phyloP scores from a whole-genome alignment of 805 yeast genomes.

The Jamesozyma gamospora region DNA sequence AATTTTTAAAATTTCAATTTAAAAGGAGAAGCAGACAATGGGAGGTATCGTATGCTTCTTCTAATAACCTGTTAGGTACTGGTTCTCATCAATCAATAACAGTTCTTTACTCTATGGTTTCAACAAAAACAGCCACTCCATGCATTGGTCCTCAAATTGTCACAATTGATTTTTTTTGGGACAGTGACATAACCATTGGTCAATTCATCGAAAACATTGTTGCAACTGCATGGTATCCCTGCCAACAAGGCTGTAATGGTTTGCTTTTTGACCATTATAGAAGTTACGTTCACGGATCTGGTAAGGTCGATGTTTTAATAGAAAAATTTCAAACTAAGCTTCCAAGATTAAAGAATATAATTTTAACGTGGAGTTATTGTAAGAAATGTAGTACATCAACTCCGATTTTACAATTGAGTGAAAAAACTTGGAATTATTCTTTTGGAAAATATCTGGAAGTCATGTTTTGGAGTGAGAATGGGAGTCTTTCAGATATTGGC shows the following conservation, averaged over 20 bases:
- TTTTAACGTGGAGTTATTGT: constrained; percentile 89
- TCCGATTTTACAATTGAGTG: constrained; percentile 74
- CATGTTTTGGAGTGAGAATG: constrained; percentile 59
- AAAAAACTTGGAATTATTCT: constrained; percentile 80
- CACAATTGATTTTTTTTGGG: constrained; percentile 80
- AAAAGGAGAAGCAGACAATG: constrained; percentile 43
- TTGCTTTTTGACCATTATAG: constrained; percentile 63
- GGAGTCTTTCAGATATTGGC: constrained; percentile 47
- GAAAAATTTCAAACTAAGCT: constrained; percentile 49
- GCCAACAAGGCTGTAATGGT: constrained; percentile 79
- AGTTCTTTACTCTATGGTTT: constrained; percentile 71
- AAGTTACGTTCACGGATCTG: constrained; percentile 81
- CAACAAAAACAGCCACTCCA: constrained; percentile 77
- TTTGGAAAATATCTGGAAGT: constrained; percentile 89
- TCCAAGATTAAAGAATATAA: constrained; percentile 54
- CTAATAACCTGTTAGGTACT: constrained; percentile 55
- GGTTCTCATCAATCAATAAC: constrained; percentile 70
- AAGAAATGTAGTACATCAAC: constrained; percentile 65
- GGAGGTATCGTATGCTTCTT: constrained; percentile 48
- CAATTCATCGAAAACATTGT: constrained; percentile 76
- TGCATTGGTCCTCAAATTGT: constrained; percentile 87
- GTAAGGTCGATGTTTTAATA: constrained; percentile 66
- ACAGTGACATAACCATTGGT: constrained; percentile 83
- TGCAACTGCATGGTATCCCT: constrained; percentile 50
- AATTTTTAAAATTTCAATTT: constrained; percentile 25